Conservation (phyloP, 1,139 yeast species). For the Protomyces gravidus region DNA sequence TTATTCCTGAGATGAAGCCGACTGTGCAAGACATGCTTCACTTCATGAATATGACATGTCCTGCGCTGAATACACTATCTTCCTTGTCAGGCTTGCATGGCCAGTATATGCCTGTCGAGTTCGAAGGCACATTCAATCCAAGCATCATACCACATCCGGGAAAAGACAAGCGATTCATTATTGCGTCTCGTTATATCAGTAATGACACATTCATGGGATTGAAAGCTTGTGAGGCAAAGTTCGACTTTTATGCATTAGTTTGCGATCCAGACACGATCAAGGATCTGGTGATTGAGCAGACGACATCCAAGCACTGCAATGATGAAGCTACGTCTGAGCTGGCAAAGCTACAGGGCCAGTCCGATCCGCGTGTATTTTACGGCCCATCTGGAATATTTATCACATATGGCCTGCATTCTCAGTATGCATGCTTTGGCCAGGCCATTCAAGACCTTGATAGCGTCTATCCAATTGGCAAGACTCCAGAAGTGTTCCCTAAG, state of each 20-base stretch:
- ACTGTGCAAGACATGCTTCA: background rate
- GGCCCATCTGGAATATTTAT: constrained; percentile 2
- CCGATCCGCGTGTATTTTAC: constrained; percentile 20
- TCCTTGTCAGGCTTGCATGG: background rate
- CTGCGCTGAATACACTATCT: background rate
- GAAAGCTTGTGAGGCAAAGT: constrained; percentile 6
- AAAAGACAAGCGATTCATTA: constrained; percentile 9
- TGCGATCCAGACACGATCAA: background rate
- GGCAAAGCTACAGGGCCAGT: constrained; percentile 5
- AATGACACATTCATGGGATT: constrained; percentile 9
- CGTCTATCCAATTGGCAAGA: background rate
- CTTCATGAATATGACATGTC: background rate
- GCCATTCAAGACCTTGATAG: constrained; percentile 13
- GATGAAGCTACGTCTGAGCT: background rate
- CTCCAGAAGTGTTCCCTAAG: background rate
- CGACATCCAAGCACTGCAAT: constrained; percentile 1
- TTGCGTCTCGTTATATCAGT: constrained; percentile 8
- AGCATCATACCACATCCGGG: constrained; percentile 21
- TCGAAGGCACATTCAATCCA: constrained; percentile 8
- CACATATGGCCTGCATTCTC: constrained; percentile 15
- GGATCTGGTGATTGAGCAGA: constrained; percentile 3
- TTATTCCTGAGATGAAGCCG: background rate
- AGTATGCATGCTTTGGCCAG: constrained; percentile 18
- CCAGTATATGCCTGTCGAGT: constrained; percentile 6
- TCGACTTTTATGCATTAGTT: background rate